Evolutionary conservation across 1,284 basidiomycete genomes (phyloP).

Genomic region (Anthracocystis setariae): DNA sequence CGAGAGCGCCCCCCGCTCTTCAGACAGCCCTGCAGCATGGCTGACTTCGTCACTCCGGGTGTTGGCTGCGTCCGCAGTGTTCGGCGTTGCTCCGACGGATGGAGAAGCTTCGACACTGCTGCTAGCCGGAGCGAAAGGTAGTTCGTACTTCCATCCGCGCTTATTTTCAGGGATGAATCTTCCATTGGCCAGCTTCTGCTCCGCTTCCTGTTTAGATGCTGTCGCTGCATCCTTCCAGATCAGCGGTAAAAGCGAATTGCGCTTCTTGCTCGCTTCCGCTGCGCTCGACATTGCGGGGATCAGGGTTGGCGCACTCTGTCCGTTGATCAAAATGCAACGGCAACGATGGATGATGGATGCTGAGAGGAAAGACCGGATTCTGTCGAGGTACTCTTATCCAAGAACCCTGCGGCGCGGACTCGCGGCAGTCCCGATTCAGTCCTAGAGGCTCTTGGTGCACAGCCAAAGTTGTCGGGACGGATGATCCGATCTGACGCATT

Average conservation of each 20-base stretch:
- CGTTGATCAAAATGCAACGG: too few relatives aligned
- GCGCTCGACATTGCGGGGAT: slow-evolving; percentile 9
- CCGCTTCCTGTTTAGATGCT: slow-evolving; percentile 1
- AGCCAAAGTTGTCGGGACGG: background rate
- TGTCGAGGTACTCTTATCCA: too few relatives aligned
- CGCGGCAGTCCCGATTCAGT: too few relatives aligned
- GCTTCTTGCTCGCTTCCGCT: slow-evolving; percentile 29
- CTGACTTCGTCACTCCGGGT: background rate
- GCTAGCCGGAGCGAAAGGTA: background rate
- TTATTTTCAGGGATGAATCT: slow-evolving; percentile 42
- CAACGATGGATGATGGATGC: background rate
- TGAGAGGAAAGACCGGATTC: background rate
- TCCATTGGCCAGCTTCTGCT: slow-evolving; percentile 16
- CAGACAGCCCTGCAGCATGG: background rate
- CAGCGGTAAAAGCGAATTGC: slow-evolving; percentile 29
- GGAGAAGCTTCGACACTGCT: slow-evolving; percentile 3
- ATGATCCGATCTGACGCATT: background rate
- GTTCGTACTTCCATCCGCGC: slow-evolving; percentile 35
- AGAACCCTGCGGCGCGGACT: too few relatives aligned
- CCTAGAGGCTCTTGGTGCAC: background rate
- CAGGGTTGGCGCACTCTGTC: background rate
- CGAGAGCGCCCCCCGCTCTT: slow-evolving; percentile 1
- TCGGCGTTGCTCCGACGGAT: background rate
- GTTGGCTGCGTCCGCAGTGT: background rate
- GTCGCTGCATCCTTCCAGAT: slow-evolving; percentile 6